These are phyloP conservation scores for Exophiala oligosperma DNA, from an alignment of 2,329 filamentous ascomycete species.

Conservation along the genomic window DNA sequence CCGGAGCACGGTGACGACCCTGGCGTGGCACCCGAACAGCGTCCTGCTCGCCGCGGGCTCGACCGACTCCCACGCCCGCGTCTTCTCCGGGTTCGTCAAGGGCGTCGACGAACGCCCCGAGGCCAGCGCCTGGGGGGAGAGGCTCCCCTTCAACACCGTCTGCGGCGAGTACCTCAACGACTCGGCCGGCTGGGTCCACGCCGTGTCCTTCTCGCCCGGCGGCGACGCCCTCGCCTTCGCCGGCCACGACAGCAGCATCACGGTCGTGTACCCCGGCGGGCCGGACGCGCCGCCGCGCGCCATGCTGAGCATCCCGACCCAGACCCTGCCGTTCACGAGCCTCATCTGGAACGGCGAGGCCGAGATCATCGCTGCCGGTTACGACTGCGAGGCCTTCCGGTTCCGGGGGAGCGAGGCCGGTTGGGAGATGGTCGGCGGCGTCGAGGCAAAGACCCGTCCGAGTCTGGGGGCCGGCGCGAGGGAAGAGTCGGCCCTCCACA, in stretches of 20 bases:
- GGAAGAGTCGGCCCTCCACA: constrained; percentile 93
- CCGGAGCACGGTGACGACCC: constrained; percentile 90
- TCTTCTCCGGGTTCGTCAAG: constrained; percentile 96
- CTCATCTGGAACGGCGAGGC: constrained; percentile 88
- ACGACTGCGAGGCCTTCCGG: constrained; percentile 81
- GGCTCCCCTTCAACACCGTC: constrained; percentile 95
- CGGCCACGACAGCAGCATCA: constrained; percentile 94
- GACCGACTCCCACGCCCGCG: constrained; percentile 94
- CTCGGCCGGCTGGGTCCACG: constrained; percentile 95
- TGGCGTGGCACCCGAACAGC: constrained; percentile 97
- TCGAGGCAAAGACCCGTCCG: constrained; percentile 71
- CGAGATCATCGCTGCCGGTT: constrained; percentile 89
- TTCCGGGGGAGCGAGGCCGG: constrained; percentile 76
- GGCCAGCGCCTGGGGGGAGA: constrained; percentile 88
- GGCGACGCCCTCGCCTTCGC: constrained; percentile 93
- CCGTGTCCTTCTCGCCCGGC: constrained; percentile 86
- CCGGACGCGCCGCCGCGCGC: constrained; percentile 88
- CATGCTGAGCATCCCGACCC: constrained; percentile 86
- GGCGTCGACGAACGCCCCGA: constrained; percentile 84
- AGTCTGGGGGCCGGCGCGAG: constrained; percentile 61
- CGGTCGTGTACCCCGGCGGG: constrained; percentile 88
- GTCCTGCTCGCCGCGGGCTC: constrained; percentile 91
- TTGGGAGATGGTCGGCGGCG: constrained; percentile 79
- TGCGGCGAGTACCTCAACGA: constrained; percentile 96
- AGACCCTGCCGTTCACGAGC: constrained; percentile 88